phyloP scores from a whole-genome alignment of 768 basidiomycete species.

The Gymnopilus junonius region DNA sequence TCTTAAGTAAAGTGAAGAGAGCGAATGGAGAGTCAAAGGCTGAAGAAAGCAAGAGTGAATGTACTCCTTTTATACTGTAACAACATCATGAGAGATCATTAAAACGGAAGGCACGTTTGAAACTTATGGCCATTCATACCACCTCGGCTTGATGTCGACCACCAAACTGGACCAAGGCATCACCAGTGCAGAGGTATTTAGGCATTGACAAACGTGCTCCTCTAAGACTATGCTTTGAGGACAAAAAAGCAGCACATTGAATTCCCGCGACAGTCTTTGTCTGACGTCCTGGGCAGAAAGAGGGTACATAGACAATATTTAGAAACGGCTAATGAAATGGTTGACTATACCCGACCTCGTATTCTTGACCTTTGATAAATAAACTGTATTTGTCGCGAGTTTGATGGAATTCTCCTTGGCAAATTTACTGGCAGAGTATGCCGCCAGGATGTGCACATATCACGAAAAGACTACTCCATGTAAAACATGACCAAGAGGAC shows the following conservation, averaged over 20 bases:
- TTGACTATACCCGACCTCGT: not conserved
- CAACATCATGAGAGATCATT: not conserved
- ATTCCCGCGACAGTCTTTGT: not conserved
- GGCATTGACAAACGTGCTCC: not conserved
- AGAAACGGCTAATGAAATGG: not conserved
- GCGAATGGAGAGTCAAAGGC: constrained; percentile 13
- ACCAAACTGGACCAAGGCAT: constrained; percentile 10
- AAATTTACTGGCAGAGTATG: not conserved
- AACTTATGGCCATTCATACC: not conserved
- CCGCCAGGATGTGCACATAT: not conserved
- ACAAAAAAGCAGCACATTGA: not conserved
- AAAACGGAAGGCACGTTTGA: not conserved
- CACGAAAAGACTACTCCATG: not conserved
- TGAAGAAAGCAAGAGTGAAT: constrained; percentile 2
- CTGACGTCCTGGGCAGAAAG: not conserved
- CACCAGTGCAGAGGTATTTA: not conserved
- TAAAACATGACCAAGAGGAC: constrained; percentile 17
- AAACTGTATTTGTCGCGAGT: not conserved
- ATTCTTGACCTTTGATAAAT: not conserved
- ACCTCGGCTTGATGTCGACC: not conserved
- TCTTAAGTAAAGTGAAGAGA: not conserved
- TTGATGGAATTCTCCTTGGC: constrained; percentile 6
- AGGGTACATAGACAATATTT: not conserved
- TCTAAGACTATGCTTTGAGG: not conserved
- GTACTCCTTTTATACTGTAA: constrained; percentile 6